Base-by-base conservation (phyloP, 192 early-diverging fungal genomes). In the Radiomyces spectabilis region DNA sequence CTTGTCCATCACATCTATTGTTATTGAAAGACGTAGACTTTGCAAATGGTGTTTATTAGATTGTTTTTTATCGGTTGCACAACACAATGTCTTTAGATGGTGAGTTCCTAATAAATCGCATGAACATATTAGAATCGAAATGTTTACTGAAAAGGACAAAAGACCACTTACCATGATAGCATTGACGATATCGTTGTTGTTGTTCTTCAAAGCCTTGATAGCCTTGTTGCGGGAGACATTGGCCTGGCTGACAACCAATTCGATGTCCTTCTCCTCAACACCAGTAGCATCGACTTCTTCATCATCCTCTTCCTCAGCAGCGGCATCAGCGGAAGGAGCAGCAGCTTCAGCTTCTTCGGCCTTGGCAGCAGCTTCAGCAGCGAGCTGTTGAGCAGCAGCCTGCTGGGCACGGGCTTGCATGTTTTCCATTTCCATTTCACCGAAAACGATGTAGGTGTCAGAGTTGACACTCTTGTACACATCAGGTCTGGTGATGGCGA, bases 401-500 rank as follows among this genome's bases (percentile, higher is more conserved):
- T 72, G 70, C 72, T 89, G 85, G 53, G 85, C 80, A 73, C 84
- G 80, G 55, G 81, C 71, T 70, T 74, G 84, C 55, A 87, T 42
- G 75, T 98, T 90, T 66, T 95, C 92, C 45, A 85, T 72, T 63
- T 87, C 83, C 44, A 89, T 86, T 78, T 97, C 92, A 71, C 94
- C 96, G 67, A 97, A 97, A 51, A 98, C 91, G 58, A 97, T 86
- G 83, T 92, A 91, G 55, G 90, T 94, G 66, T 95, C 93, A 59
- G 84, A 87, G 78, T 78, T 82, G 47, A 79, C 65, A 64, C 79
- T 84, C 80, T 88, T 94, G 87, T 85, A 97, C 49, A 98, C 96
- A 63, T 95, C 94, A 39, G 96, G 91, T 57, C 83, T 71, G 62
- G 81, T 66, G 68, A 98, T 85, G 62, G 90, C 89, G 71, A 92